Conservation (phyloP, 768 basidiomycete species). For the Leccinum rimulosum region DNA sequence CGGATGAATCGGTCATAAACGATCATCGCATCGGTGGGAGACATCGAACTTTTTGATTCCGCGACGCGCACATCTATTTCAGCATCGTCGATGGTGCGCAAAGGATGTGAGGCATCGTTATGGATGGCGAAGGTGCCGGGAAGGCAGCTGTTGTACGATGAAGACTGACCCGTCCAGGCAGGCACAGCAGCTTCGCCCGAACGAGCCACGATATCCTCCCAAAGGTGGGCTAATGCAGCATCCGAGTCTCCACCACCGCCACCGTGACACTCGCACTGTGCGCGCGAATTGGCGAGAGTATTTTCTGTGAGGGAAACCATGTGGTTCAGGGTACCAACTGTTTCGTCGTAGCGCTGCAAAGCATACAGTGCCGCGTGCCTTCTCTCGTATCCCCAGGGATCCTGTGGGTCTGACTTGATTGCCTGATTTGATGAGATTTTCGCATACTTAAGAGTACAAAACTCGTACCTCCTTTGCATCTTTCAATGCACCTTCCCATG, state of each 20-base stretch:
- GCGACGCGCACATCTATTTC: background rate
- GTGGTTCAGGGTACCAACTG: background rate
- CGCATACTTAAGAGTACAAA: too few species aligned
- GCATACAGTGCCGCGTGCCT: background rate
- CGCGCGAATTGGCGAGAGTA: background rate
- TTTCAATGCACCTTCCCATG: background rate
- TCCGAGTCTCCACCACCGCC: background rate
- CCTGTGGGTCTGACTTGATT: background rate
- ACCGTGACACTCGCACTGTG: slow-evolving; percentile 1
- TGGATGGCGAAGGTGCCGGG: slow-evolving; percentile 2
- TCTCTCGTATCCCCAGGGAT: background rate
- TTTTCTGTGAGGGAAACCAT: background rate
- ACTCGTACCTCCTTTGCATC: slow-evolving; percentile 13
- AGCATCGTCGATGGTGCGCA: background rate
- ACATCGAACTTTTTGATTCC: background rate
- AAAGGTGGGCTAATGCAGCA: slow-evolving; percentile 7
- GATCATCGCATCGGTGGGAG: background rate
- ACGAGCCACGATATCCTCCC: slow-evolving; percentile 12
- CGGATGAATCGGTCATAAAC: background rate
- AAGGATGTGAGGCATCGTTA: background rate
- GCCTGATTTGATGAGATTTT: background rate
- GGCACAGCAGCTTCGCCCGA: slow-evolving; percentile 3
- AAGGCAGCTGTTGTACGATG: slow-evolving; percentile 14
- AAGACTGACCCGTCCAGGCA: slow-evolving; percentile 9
- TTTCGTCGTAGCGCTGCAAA: background rate